phyloP scores from a whole-genome alignment of 179 eudicot genomes.

The Heliamphora pulchella region DNA sequence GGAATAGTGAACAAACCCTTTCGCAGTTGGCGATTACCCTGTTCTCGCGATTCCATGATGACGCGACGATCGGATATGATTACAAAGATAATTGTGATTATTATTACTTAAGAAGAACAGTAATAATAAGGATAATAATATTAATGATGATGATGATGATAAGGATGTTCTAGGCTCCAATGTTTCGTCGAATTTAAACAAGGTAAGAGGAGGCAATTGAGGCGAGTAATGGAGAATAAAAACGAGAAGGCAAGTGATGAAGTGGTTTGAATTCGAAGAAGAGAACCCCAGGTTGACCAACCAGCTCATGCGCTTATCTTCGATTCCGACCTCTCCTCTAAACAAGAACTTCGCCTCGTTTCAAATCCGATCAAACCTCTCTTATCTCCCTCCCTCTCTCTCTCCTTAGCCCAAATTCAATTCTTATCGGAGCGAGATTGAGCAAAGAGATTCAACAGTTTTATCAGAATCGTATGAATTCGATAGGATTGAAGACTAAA shows the following conservation, averaged over 20 bases:
- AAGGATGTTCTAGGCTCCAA: neutral
- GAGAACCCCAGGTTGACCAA: conserved; percentile 24
- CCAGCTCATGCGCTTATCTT: conserved; percentile 34
- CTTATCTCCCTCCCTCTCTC: neutral
- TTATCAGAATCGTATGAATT: neutral
- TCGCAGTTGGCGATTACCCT: conserved; percentile 62
- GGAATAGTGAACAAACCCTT: conserved; percentile 34
- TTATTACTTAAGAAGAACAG: conserved; percentile 14
- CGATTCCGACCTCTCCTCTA: neutral
- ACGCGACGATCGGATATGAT: conserved; percentile 11
- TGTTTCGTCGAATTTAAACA: conserved; percentile 25
- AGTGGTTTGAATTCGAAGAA: conserved; percentile 31
- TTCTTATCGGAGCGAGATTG: neutral
- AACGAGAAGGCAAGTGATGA: conserved; percentile 27
- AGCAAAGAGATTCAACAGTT: neutral
- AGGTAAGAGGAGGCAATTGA: conserved; percentile 35
- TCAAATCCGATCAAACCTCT: neutral
- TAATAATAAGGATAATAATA: conserved; percentile 5
- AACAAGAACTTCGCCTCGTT: neutral
- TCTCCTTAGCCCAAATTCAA: neutral
- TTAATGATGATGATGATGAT: neutral
- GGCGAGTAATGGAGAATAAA: conserved; percentile 47
- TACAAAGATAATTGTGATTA: conserved; percentile 6
- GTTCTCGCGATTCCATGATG: conserved; percentile 55
- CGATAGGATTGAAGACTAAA: neutral